Evolutionary conservation across 768 basidiomycete species (phyloP), one percentile per base, ranked within the genome.

Genomic region (Russula olivacea): DNA sequence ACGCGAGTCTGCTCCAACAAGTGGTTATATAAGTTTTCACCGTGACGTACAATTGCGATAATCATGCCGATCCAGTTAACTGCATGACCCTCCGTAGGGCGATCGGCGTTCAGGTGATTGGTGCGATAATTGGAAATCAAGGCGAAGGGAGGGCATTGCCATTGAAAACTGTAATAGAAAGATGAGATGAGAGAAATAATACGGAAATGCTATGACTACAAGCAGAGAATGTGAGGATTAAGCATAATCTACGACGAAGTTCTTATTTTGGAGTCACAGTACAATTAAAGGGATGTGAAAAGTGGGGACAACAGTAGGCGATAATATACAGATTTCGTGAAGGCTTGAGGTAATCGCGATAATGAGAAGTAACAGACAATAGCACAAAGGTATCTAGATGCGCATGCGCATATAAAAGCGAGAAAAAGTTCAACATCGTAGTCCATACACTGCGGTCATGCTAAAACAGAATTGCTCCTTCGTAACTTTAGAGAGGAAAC

Each of bases 391-490:
- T 64, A 55, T 51, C 40, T 64, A 64, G 63, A 64, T 64, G 63
- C 53, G 58, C 63, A 64, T 49, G 58, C 63, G 63, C 63, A 59
- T 64, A 64, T 59, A 59, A 59, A 43, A 43, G 34, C 14, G 28
- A 41, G 21, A 15, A 38, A 47, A 30, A 59, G 49, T 52, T 17
- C 30, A 49, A 49, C 28, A 25, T 50, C n/a, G 58, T 32, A 64
- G 58, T 59, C 58, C 36, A 34, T 59, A 40, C 38, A 48, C 59
- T 48, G 45, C 7, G 14, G n/a, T 48, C 34, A 38, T 17, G 17
- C 23, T 14, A 34, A 28, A 36, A 15, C 19, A 15, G 21, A n/a
- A 32, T 49, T 32, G 19, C 38, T 50, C 41, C 36, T 41, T 56
- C 48, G 17, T 34, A 30, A 19, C 9, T 32, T 47, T 7, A 7